phyloP scores from a whole-genome alignment of 257 asterid species.

The Gardenia jasminoides region DNA sequence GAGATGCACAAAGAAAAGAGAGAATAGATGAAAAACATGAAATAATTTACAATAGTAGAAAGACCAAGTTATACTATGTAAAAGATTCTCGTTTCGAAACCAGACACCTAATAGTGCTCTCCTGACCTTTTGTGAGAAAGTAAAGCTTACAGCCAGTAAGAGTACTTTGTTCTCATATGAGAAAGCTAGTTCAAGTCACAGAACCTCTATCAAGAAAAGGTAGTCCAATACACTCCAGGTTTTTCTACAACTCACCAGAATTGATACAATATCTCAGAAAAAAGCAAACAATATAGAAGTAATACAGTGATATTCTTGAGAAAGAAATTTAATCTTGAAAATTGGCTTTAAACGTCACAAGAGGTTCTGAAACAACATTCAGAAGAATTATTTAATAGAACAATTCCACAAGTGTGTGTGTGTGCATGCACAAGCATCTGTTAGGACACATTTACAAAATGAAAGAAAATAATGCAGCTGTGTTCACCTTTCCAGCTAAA shows the following conservation, averaged over 20 bases:
- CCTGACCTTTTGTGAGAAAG: too few species aligned
- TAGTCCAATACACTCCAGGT: background rate
- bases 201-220: background rate
- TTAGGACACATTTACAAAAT: background rate
- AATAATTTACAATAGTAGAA: background rate
- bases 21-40: background rate
- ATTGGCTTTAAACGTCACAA: background rate
- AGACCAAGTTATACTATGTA: too few species aligned
- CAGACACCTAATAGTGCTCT: too few species aligned
- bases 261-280: background rate
- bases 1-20: background rate
- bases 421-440: background rate
- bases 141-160: too few species aligned
- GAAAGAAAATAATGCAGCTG: background rate
- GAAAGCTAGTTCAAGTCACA: background rate
- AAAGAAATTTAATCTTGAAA: too few species aligned
- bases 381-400: too few species aligned
- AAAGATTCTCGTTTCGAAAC: background rate
- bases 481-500: background rate
- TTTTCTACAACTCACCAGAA: background rate
- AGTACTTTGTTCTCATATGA: too few species aligned
- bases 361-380: background rate
- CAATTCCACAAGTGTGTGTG: too few species aligned
- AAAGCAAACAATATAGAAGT: background rate
- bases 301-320: too few species aligned